phyloP scores from a whole-genome alignment of 164 flowering plant genomes.

The Stephania japonica region DNA sequence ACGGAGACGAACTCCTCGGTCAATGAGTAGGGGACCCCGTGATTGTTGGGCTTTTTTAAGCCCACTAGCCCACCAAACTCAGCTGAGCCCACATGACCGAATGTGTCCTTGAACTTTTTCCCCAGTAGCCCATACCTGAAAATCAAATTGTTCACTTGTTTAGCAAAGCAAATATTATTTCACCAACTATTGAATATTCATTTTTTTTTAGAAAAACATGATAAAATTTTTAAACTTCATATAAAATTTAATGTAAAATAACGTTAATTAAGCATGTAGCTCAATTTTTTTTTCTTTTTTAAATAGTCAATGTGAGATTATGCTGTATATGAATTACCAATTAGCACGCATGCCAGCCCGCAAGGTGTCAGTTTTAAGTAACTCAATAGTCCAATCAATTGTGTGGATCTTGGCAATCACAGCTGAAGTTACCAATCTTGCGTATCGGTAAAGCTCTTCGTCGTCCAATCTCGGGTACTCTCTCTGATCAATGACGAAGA shows the following conservation, averaged over 20 bases:
- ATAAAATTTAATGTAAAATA: too few relatives aligned
- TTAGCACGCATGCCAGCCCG: constrained; percentile 32
- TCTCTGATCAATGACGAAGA: constrained; percentile 4
- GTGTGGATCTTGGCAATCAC: constrained; percentile 45
- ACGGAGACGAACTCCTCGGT: constrained; percentile 63
- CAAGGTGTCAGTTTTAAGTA: constrained; percentile 38
- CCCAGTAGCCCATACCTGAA: constrained; percentile 45
- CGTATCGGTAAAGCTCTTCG: constrained; percentile 34
- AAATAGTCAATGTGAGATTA: too few relatives aligned
- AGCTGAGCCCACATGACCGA: constrained; percentile 29
- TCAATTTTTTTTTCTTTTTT: too few relatives aligned
- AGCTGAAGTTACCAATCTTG: constrained; percentile 39
- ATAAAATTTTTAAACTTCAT: too few relatives aligned
- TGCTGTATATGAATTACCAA: constrained; percentile 21
- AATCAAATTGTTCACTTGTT: too few relatives aligned
- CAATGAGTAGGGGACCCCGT: constrained; percentile 59
- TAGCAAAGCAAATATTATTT: too few relatives aligned
- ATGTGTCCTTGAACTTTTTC: constrained; percentile 37
- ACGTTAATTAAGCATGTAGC: too few relatives aligned
- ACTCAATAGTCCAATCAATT: constrained; percentile 45
- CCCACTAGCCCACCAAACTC: constrained; percentile 37
- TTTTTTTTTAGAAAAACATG: too few relatives aligned
- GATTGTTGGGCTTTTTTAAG: constrained; percentile 24
- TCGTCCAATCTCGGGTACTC: constrained; percentile 25
- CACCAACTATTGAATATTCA: too few relatives aligned